phyloP scores from a whole-genome alignment of 2,329 filamentous ascomycete species.

The Penicillium sp. region DNA sequence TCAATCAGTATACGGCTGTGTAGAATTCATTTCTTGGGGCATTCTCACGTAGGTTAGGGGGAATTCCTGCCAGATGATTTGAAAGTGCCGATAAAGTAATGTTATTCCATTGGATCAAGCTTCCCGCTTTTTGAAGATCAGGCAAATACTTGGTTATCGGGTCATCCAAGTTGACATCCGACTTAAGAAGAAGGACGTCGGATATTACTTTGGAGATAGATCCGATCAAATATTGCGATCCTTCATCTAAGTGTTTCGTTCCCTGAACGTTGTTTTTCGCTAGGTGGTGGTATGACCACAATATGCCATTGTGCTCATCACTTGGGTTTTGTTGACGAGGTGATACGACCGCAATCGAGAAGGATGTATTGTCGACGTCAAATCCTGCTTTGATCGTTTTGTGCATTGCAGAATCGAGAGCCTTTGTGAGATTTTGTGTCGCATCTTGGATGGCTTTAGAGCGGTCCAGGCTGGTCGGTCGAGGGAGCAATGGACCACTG shows the following conservation, averaged over 20 bases:
- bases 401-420: constrained; percentile 35
- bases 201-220: constrained; percentile 49
- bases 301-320: constrained; percentile 23
- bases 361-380: constrained; percentile 42
- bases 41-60: constrained; percentile 30
- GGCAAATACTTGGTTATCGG: constrained; percentile 44
- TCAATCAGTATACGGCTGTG: background rate
- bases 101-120: constrained; percentile 40
- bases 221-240: constrained; percentile 50
- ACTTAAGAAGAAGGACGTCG: constrained; percentile 42
- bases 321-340: constrained; percentile 2
- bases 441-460: constrained; percentile 36
- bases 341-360: constrained; percentile 45
- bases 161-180: constrained; percentile 38
- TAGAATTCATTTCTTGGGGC: background rate
- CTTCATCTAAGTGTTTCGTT: constrained; percentile 34
- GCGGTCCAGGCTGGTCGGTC: constrained; percentile 31
- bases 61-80: constrained; percentile 42
- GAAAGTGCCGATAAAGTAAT: constrained; percentile 45
- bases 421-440: constrained; percentile 30
- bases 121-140: constrained; percentile 27
- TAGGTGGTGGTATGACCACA: constrained; percentile 52
- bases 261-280: constrained; percentile 40
- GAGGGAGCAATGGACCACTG: constrained; percentile 34
- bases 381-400: constrained; percentile 42